phyloP scores from a whole-genome alignment of 176 grass and related monocot genomes.

The Raddia distichophylla region DNA sequence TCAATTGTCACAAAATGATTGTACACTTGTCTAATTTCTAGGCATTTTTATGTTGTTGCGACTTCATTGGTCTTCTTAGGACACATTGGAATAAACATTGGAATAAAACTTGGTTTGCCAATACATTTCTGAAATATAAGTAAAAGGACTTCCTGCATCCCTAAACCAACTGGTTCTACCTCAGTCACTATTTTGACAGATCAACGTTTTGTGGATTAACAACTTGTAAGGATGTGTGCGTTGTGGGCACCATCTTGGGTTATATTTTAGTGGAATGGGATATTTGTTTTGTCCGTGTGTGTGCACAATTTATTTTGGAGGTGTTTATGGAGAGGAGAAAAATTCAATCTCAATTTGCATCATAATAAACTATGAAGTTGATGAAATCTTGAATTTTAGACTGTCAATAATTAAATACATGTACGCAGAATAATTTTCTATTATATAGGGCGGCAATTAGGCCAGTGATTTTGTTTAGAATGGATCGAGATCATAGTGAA shows the following conservation, averaged over 20 bases:
- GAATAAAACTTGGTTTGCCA: neutral
- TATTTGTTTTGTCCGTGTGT: neutral
- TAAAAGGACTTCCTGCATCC: neutral
- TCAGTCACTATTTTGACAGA: neutral
- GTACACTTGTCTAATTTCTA: constrained; percentile 2
- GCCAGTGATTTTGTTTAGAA: too few species aligned
- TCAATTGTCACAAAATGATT: neutral
- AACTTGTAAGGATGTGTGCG: neutral
- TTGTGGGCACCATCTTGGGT: neutral
- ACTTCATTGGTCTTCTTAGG: neutral
- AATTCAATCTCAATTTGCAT: neutral
- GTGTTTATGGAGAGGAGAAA: constrained; percentile 18
- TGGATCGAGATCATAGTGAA: too few species aligned
- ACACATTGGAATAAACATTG: neutral
- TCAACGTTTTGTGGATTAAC: neutral
- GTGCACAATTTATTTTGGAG: neutral
- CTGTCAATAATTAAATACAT: neutral
- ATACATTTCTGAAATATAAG: constrained; percentile 8
- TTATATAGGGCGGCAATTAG: too few species aligned
- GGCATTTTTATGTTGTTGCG: neutral
- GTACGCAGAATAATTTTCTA: neutral
- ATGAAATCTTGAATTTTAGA: neutral
- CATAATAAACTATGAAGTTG: neutral
- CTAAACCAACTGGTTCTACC: neutral
- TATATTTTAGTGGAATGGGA: constrained; percentile 12